Evolutionary conservation across 495 filamentous ascomycete species (phyloP).

Genomic region (Oleoguttula mirabilis): DNA sequence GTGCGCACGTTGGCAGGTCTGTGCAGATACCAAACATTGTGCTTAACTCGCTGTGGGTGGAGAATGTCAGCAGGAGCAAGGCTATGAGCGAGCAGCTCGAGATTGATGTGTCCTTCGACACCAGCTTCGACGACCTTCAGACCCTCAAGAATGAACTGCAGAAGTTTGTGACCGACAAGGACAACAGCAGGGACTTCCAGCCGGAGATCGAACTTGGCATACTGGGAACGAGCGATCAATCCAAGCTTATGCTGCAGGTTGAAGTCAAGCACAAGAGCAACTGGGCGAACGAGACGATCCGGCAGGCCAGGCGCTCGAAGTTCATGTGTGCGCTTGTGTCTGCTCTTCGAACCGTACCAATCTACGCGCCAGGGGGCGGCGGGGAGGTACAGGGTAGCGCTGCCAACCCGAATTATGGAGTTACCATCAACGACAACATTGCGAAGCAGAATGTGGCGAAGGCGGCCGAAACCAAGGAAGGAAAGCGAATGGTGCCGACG

Average conservation of each 20-base stretch:
- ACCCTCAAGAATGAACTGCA: conserved; percentile 69
- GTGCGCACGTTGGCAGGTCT: conserved; percentile 54
- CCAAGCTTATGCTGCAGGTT: conserved; percentile 72
- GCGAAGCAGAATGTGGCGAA: conserved; percentile 48
- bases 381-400: conserved; percentile 53
- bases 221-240: conserved; percentile 68
- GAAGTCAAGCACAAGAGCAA: conserved; percentile 87
- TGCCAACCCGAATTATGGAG: conserved; percentile 60
- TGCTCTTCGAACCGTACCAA: conserved; percentile 75
- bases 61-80: conserved; percentile 81
- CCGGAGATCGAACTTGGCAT: conserved; percentile 68
- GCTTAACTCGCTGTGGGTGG: conserved; percentile 81
- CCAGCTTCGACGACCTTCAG: conserved; percentile 76
- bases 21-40: conserved; percentile 86
- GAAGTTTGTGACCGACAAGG: conserved; percentile 68
- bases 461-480: conserved; percentile 47
- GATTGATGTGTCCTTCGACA: conserved; percentile 71
- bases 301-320: conserved; percentile 74
- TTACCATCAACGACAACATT: conserved; percentile 54
- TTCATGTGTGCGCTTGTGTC: conserved; percentile 91
- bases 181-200: conserved; percentile 87
- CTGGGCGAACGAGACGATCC: conserved; percentile 84
- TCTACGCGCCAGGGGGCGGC: conserved; percentile 69
- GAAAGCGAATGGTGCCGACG: conserved; percentile 44
- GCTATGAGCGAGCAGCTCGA: conserved; percentile 82